Evolutionary conservation across 1,284 basidiomycete species (phyloP), one percentile per base, ranked within the genome.

Genomic region (Schizophyllum amplum): DNA sequence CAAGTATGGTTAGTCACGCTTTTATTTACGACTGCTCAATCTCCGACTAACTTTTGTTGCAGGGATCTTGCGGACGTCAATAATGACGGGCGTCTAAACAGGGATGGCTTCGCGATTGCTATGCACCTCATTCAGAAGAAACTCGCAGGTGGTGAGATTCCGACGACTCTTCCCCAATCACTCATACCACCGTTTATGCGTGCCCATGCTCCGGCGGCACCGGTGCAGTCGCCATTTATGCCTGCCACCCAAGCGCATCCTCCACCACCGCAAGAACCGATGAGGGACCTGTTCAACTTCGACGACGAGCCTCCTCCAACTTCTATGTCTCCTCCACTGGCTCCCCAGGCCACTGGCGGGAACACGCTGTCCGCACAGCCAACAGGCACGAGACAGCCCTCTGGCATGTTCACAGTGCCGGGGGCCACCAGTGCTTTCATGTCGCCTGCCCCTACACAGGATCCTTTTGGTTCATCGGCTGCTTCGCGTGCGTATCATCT

Each of bases 11-110:
- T 65, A 59, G 88, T 65, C 21, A 27, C 51, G 21, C 53, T 15
- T 54, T 25, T 56, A 26, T 7, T 54, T 51, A 46, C 21, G 46
- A 17, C 22, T 51, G 20, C 42, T 52, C 24, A 53, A 46, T 26
- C 25, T 23, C n/a, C n/a, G n/a, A 47, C 55, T 57, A 54, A 58
- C 47, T 49, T 53, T 55, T 24, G 47, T 47, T 47, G 6, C 15
- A 95, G 93, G 94, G 97, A 99, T 69, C 82, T 99, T 17, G 81
- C 95, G 23, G 97, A 99, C 67, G 80, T 98, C 46, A 86, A 90
- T 55, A 90, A 92, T 62, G 89, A 94, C 62, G 97, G 97, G 4
- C 82, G 81, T 52, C 79, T 99, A 47, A 93, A 87, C 22, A 83
- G 87, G 55, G 96, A 98, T 59, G 93, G 95, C 24, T 99, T 99